Conservation (phyloP, 805 yeast species). For the Barnettozyma pratensis region DNA sequence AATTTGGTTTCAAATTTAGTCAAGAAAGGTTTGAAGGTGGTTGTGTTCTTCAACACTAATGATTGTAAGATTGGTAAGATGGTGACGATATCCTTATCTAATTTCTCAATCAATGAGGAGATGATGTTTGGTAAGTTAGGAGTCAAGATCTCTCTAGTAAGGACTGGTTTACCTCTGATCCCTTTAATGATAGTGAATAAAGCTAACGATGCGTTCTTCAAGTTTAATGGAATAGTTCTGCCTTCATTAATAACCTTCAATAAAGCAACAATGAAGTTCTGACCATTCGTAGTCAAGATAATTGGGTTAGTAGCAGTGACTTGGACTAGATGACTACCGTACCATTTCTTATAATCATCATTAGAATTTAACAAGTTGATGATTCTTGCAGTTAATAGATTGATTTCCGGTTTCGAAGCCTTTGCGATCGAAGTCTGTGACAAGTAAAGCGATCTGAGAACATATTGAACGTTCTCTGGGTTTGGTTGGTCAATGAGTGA, state of each 20-base stretch:
- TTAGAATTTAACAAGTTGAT: constrained; percentile 30
- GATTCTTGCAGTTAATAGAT: constrained; percentile 40
- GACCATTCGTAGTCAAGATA: constrained; percentile 32
- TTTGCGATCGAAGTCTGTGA: constrained; percentile 28
- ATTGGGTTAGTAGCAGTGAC: constrained; percentile 21
- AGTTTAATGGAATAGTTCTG: constrained; percentile 26
- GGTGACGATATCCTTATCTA: constrained; percentile 29
- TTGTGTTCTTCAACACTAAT: constrained; percentile 54
- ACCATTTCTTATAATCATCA: constrained; percentile 30
- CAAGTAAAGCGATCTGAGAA: constrained; percentile 19
- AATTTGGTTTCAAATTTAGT: constrained; percentile 51
- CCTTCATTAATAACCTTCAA: constrained; percentile 30
- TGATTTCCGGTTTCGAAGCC: constrained; percentile 45
- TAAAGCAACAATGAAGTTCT: constrained; percentile 30
- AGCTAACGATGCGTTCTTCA: constrained; percentile 28
- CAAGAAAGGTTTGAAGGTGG: constrained; percentile 78
- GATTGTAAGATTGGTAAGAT: constrained; percentile 37
- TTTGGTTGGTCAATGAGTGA: constrained; percentile 17
- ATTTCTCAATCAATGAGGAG: constrained; percentile 43
- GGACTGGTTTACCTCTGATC: constrained; percentile 74
- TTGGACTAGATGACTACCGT: constrained; percentile 30
- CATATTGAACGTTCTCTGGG: constrained; percentile 16
- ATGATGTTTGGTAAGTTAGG: constrained; percentile 69
- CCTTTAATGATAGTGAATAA: constrained; percentile 29
- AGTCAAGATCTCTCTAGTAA: constrained; percentile 78